Percentiles rank a stretch among this genome's conserved stretches.
phyloP scores from a whole-genome alignment of 2,329 filamentous ascomycete genomes.

The Rutstroemia sp. region DNA sequence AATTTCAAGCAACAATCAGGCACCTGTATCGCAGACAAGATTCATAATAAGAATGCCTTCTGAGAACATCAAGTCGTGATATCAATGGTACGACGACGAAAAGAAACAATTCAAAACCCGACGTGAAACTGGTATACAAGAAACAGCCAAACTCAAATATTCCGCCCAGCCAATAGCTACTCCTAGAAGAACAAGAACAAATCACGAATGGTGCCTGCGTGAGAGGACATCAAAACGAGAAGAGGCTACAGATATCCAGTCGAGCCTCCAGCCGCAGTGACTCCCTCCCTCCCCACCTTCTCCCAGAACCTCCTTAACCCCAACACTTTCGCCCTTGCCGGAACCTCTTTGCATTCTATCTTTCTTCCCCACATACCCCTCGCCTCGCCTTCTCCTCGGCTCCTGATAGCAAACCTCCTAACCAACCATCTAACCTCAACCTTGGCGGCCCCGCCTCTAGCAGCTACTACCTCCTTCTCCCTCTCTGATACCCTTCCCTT shows the following conservation, averaged over 20 bases:
- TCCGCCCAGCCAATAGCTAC: too few relatives aligned
- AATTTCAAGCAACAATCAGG: too few relatives aligned
- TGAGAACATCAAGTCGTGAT: too few relatives aligned
- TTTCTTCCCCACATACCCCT: slow-evolving; percentile 34
- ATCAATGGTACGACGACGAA: too few relatives aligned
- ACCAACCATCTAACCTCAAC: slow-evolving; percentile 33
- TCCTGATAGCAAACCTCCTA: slow-evolving; percentile 31
- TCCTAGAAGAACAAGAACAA: not conserved
- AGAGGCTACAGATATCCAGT: not conserved
- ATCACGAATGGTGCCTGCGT: not conserved
- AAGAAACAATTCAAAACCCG: not conserved
- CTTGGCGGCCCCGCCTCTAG: slow-evolving; percentile 12
- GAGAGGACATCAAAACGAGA: not conserved
- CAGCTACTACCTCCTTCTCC: slow-evolving; percentile 39
- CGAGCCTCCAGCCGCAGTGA: not conserved
- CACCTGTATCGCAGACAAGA: too few relatives aligned
- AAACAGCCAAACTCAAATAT: not conserved
- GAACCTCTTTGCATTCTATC: slow-evolving; percentile 39
- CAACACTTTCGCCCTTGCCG: slow-evolving; percentile 42
- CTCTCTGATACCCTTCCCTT: slow-evolving; percentile 22
- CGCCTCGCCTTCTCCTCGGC: slow-evolving; percentile 40
- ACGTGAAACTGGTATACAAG: too few relatives aligned
- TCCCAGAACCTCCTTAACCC: slow-evolving; percentile 61
- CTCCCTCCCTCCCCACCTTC: slow-evolving; percentile 36
- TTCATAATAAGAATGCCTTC: too few relatives aligned